Conservation (phyloP, 192 early-diverging fungal genomes). For the Coemansia sp. region DNA sequence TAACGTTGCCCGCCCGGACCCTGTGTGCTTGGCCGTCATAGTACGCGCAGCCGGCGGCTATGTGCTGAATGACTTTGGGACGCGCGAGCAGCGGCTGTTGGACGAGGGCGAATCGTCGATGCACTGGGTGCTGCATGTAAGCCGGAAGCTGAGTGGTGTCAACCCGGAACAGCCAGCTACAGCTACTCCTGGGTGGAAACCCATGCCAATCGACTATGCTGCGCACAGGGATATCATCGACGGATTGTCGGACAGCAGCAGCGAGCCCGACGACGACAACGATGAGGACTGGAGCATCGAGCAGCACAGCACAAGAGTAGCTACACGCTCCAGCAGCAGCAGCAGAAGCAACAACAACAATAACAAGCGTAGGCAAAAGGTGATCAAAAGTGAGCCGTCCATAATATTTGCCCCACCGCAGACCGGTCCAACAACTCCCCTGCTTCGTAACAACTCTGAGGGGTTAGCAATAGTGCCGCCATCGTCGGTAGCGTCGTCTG, state of each 20-base stretch:
- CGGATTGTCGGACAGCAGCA: slow-evolving; percentile 27
- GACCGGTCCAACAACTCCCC: background rate
- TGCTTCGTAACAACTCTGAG: slow-evolving; percentile 6
- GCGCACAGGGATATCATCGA: background rate
- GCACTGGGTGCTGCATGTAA: background rate
- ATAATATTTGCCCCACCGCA: slow-evolving; percentile 22
- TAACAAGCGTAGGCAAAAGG: slow-evolving; percentile 10
- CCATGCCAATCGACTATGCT: background rate
- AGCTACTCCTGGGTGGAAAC: background rate
- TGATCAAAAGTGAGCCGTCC: slow-evolving; percentile 18
- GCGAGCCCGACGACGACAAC: slow-evolving; percentile 43
- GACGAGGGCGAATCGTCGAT: background rate
- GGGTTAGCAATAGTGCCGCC: background rate
- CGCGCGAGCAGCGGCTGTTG: slow-evolving; percentile 14
- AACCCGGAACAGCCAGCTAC: background rate
- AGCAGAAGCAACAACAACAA: background rate
- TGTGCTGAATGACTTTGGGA: slow-evolving; percentile 36
- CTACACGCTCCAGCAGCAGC: background rate
- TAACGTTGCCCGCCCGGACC: slow-evolving; percentile 16
- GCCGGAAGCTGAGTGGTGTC: background rate
- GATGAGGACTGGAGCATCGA: slow-evolving; percentile 45
- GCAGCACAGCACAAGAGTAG: background rate
- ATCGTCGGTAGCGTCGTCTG: background rate
- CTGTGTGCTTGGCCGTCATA: slow-evolving; percentile 20
- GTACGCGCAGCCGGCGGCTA: slow-evolving; percentile 32